These are phyloP conservation scores for Cucumis hystrix DNA, from an alignment of 306 rosid genomes.

Conservation along the genomic window DNA sequence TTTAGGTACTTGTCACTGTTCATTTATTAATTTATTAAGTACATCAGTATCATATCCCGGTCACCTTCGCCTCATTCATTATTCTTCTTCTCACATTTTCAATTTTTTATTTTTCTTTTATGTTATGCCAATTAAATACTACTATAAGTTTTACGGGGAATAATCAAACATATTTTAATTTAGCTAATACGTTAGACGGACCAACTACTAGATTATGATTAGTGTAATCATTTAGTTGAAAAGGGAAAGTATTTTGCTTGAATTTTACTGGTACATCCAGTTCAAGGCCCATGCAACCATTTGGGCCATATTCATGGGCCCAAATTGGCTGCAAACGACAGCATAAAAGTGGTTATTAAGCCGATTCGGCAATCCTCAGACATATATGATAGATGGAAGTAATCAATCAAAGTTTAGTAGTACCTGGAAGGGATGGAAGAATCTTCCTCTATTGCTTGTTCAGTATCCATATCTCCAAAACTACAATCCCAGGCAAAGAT, in stretches of 20 bases:
- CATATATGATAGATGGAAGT: neutral
- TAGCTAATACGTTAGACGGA: neutral
- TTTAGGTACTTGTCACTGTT: conserved; percentile 6
- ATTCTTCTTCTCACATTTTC: neutral
- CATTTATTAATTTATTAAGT: conserved; percentile 2
- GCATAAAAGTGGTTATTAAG: neutral
- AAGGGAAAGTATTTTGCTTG: neutral
- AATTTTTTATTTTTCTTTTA: no score
- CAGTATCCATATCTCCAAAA: neutral
- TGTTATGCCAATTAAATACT: neutral
- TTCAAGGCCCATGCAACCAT: neutral
- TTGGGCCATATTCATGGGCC: neutral
- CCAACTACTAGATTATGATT: neutral
- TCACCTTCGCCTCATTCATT: neutral
- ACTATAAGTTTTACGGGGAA: neutral
- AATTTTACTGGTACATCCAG: neutral
- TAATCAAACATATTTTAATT: neutral
- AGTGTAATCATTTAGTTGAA: neutral
- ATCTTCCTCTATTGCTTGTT: neutral
- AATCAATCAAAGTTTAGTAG: neutral
- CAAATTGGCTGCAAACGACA: neutral
- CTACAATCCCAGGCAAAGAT: neutral
- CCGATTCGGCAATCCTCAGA: neutral
- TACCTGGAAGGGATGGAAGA: neutral
- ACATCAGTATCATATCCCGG: neutral